A percentile compares a stretch with the other conserved stretches of the same genome.
These are phyloP conservation scores for Anisogramma anomala DNA, from an alignment of 2,329 filamentous ascomycete genomes.

Conservation along the genomic window DNA sequence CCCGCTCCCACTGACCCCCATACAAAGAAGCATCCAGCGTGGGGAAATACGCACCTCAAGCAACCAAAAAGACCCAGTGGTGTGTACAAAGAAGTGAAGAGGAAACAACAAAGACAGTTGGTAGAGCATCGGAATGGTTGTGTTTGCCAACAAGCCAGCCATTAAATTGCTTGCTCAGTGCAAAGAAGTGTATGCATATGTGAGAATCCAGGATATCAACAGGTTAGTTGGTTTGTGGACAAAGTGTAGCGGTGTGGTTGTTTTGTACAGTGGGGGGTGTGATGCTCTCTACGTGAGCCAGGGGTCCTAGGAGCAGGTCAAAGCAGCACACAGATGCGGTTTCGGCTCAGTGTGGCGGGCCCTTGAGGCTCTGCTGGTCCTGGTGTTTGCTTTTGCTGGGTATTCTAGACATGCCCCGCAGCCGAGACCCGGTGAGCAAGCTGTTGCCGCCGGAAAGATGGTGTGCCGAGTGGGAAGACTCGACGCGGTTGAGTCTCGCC, in stretches of 20 bases:
- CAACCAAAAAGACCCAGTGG: neutral
- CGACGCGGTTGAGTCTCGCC: constrained; percentile 70
- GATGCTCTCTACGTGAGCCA: constrained; percentile 1
- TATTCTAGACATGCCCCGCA: constrained; percentile 21
- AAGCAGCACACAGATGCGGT: no score
- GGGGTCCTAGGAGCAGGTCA: neutral
- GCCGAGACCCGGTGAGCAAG: constrained; percentile 17
- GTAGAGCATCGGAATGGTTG: neutral
- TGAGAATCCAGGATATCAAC: constrained; percentile 12
- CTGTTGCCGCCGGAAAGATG: constrained; percentile 3
- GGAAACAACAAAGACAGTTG: neutral
- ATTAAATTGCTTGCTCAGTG: constrained; percentile 12
- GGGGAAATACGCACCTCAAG: no score
- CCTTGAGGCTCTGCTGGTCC: no score
- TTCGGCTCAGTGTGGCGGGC: no score
- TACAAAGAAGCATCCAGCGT: constrained; percentile 1
- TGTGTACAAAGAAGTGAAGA: no score
- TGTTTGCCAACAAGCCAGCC: neutral
- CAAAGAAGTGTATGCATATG: constrained; percentile 12
- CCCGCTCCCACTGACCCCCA: constrained; percentile 11
- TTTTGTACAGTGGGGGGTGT: constrained; percentile 8
- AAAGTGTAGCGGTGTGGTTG: constrained; percentile 6
- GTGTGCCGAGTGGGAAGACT: constrained; percentile 51
- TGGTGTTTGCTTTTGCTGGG: constrained; percentile 19
- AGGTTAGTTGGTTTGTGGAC: neutral